These are phyloP conservation scores for Fusarium sp. DNA, from an alignment of 2,329 filamentous ascomycete species.

Conservation along the genomic window DNA sequence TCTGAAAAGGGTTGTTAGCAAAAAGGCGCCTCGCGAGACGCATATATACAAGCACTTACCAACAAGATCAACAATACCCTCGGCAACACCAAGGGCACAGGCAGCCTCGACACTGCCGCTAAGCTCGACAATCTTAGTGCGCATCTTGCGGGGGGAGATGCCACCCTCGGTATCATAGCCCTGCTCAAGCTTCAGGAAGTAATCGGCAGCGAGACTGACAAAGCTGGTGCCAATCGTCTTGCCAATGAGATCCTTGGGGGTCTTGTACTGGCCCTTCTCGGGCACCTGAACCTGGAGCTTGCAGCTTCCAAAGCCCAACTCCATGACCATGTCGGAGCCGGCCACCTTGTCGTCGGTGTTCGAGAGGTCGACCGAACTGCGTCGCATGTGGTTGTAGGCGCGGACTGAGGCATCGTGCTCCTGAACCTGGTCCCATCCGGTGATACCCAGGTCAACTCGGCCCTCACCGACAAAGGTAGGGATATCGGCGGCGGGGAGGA, in stretches of 20 bases:
- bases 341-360: constrained; percentile 57
- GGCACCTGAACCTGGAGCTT: constrained; percentile 98
- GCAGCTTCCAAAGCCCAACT: constrained; percentile 90
- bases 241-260: constrained; percentile 83
- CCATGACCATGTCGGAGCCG: constrained; percentile 87
- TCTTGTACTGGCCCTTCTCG: constrained; percentile 78
- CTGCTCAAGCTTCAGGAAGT: constrained; percentile 83
- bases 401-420: constrained; percentile 82
- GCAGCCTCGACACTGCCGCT: constrained; percentile 98
- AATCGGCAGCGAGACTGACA: constrained; percentile 82
- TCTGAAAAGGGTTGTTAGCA: constrained; percentile 64
- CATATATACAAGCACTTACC: constrained; percentile 68
- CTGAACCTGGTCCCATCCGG: constrained; percentile 90
- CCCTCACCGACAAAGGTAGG: constrained; percentile 97
- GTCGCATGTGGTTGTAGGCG: constrained; percentile 60
- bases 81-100: constrained; percentile 93
- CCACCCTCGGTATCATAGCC: constrained; percentile 57
- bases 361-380: constrained; percentile 54
- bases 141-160: constrained; percentile 65
- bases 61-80: constrained; percentile 97
- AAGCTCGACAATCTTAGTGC: constrained; percentile 92
- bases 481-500: constrained; percentile 96
- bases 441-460: constrained; percentile 93
- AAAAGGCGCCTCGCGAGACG: not conserved
- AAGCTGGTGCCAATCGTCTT: constrained; percentile 98